phyloP scores from a whole-genome alignment of 2,329 filamentous ascomycete species.

The Aciculosporium take region DNA sequence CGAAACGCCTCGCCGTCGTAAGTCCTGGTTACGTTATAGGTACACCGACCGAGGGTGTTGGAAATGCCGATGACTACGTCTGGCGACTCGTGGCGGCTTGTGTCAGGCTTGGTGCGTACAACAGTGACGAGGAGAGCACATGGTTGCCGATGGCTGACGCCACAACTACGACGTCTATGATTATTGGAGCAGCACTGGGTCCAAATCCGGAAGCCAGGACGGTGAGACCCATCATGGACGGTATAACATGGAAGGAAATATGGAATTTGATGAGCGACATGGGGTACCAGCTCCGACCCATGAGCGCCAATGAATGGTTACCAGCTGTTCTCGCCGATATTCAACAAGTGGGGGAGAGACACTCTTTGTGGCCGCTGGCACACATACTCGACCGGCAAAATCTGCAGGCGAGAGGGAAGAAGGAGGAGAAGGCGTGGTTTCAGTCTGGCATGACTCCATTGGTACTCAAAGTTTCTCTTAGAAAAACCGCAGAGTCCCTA shows the following conservation, averaged over 20 bases:
- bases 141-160: conserved; percentile 7
- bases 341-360: neutral
- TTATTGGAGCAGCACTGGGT: conserved; percentile 3
- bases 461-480: neutral
- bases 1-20: neutral
- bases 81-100: conserved; percentile 9
- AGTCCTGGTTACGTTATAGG: conserved; percentile 10
- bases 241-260: conserved; percentile 4
- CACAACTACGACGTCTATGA: conserved; percentile 5
- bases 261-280: conserved; percentile 3
- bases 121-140: neutral
- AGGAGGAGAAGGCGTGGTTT: neutral
- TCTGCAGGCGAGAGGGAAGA: too few species aligned
- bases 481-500: neutral
- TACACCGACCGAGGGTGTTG: conserved; percentile 9
- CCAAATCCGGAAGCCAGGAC: neutral
- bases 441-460: neutral
- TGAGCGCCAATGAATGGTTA: neutral
- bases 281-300: conserved; percentile 2
- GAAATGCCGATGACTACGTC: conserved; percentile 11
- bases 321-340: conserved; percentile 7
- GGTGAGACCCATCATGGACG: conserved; percentile 1
- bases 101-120: conserved; percentile 9
- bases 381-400: neutral
- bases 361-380: neutral